Percentiles rank a stretch among this genome's conserved stretches.
These are phyloP conservation scores for Populus trichocarpa DNA, from an alignment of 441 rosid genomes.

Conservation along the genomic window DNA sequence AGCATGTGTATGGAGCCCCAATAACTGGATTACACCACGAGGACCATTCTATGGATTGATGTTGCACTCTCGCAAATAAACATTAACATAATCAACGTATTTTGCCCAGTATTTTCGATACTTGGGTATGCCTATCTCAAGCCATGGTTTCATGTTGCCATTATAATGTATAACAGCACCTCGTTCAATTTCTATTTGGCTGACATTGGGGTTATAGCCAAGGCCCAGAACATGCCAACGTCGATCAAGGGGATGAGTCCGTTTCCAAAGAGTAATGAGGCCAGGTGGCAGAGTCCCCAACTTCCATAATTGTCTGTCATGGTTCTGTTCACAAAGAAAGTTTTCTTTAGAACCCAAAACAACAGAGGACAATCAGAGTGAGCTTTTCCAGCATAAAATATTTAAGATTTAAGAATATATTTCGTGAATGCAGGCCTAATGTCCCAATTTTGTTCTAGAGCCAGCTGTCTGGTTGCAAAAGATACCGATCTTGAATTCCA, in stretches of 20 bases:
- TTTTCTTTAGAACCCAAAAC: constrained; percentile 7
- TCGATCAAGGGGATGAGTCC: constrained; percentile 60
- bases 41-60: constrained; percentile 54
- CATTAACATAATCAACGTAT: constrained; percentile 64
- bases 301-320: constrained; percentile 82
- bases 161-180: constrained; percentile 91
- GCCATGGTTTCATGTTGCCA: constrained; percentile 98
- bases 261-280: constrained; percentile 85
- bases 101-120: constrained; percentile 69
- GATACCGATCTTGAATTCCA: neutral
- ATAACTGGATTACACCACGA: neutral
- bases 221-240: constrained; percentile 92
- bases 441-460: neutral
- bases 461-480: neutral
- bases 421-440: neutral
- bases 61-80: constrained; percentile 81
- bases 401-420: neutral
- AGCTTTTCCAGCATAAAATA: neutral
- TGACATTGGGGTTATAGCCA: constrained; percentile 85
- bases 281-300: constrained; percentile 97
- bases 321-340: constrained; percentile 56
- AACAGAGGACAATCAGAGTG: neutral
- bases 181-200: constrained; percentile 70
- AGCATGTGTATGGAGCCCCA: constrained; percentile 13
- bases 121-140: constrained; percentile 86